Base-by-base conservation (phyloP, 306 rosid genomes). In the Cercis canadensis region DNA sequence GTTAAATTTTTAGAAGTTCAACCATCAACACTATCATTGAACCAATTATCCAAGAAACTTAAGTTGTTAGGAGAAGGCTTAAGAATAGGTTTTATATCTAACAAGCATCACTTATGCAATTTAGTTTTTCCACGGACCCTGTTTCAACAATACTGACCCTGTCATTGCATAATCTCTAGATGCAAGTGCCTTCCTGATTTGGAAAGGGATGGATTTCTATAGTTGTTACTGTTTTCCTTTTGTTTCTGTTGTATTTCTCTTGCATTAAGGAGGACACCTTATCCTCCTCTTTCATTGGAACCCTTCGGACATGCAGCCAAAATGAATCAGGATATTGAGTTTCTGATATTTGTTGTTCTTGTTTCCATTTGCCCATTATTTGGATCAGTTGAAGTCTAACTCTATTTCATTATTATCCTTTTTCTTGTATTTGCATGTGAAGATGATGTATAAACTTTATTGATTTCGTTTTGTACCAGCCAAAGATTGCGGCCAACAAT, bases 401-500 rank as follows among this genome's bases (percentile, higher is more conserved):
- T 63, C 8, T 76, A 53, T 37, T 77, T 75, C 57, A 32, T 72
- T 62, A 18, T 71, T 50, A 57, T 45, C 19, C 8, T 47, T 66
- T 51, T 62, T 57, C 18, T 29, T 50, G n/a, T 68, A 46, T 80
- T 62, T 69, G 31, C 72, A 19, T 58, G 47, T 58, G 75, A 54
- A 65, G 74, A 69, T 69, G 71, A 65, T 57, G 39, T 63, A 74
- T 80, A 62, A 55, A 57, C 24, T 53, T 37, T 73, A 18, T 61
- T 55, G 21, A 57, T 74, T 67, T 78, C 80, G 13, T 79, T 36
- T 78, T 67, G 19, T 70, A 12, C 77, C 96, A 95, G 99, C 96
- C 99, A 95, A 87, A 87, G 96, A 74, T 74, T 95, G 86, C 97
- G 99, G 65, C 97, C 97, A 50, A 89, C 99, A 65, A 82, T 86